Percentiles rank a stretch among this genome's conserved stretches.
These are phyloP conservation scores for Pelargonium australe DNA, from an alignment of 441 rosid species.

Conservation along the genomic window DNA sequence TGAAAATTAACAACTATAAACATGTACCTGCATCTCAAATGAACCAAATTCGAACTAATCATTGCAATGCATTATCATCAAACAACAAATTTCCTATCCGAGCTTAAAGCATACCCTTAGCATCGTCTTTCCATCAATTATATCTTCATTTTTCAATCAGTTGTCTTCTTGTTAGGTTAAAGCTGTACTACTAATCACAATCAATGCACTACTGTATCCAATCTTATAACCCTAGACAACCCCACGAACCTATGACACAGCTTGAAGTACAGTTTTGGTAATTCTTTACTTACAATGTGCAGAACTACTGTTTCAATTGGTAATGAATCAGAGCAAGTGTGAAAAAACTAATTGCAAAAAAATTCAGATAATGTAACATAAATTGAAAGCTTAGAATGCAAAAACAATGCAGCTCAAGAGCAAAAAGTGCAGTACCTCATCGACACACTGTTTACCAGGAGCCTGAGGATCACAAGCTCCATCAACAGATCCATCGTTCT, in stretches of 20 bases:
- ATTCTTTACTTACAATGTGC: too few relatives aligned
- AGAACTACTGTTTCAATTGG: too few relatives aligned
- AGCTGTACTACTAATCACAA: too few relatives aligned
- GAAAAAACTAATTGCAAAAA: not conserved
- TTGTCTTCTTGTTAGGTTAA: too few relatives aligned
- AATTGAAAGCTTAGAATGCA: not conserved
- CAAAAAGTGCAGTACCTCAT: conserved; percentile 52
- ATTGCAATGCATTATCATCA: not conserved
- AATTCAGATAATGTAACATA: conserved; percentile 4
- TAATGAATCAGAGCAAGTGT: too few relatives aligned
- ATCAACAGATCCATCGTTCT: conserved; percentile 29
- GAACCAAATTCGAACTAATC: too few relatives aligned
- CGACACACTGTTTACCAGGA: conserved; percentile 70
- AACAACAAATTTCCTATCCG: not conserved
- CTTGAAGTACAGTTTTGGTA: too few relatives aligned
- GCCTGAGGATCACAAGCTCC: conserved; percentile 36
- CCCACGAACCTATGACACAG: too few relatives aligned
- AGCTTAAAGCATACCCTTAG: not conserved
- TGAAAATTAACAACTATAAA: not conserved
- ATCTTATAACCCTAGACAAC: too few relatives aligned
- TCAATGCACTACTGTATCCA: too few relatives aligned
- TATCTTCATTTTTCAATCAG: too few relatives aligned
- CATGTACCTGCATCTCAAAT: too few relatives aligned
- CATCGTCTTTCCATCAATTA: not conserved
- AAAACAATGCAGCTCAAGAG: not conserved